Evolutionary conservation across 257 asterid genomes (phyloP), one percentile per base, ranked within the genome.

Genomic region (Solanum chaucha): DNA sequence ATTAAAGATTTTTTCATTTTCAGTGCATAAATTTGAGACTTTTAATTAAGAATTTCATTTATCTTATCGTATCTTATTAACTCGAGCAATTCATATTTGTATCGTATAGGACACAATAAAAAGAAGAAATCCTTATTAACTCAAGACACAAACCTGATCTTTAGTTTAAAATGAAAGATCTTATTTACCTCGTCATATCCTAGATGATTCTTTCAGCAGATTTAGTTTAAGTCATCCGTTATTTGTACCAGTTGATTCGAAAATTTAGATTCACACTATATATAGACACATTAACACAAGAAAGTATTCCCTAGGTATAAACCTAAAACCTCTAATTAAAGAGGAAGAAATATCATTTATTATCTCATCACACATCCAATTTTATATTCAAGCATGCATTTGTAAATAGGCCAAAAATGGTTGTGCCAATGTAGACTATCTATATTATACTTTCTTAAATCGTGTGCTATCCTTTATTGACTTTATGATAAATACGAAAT

Each of bases 381-480:
- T n/a, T 26, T 67, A 11, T 67, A 67, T 26, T 26, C 2, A 5
- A 67, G 35, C 20, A 67, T 2, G 19, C 35, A 67, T 68, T 1
- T 28, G 11, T 17, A 68, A 28, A 68, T 68, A 1, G 17, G 6
- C 5, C n/a, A 7, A 8, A 68, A 28, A 68, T 68, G 1, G 0
- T 28, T 68, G 11, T 28, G 5, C 8, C 8, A 26, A 67, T 6
- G 5, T 67, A 26, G 20, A 28, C 10, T 26, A 67, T 13, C 10
- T 2, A 12, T 12, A 67, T 13, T 26, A 67, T 3, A 67, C 10
- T 7, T 67, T 26, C 10, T 26, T 67, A 13, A 2, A 67, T 55
- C 24, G 24, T 55, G 10, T 28, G 0, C 0, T 28, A 65, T 0
- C 5, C 5, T 68, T 28, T 28, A 68, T 28, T 0, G 0, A 15